Base-by-base conservation (phyloP, 441 rosid species). In the Omphalea diandra region DNA sequence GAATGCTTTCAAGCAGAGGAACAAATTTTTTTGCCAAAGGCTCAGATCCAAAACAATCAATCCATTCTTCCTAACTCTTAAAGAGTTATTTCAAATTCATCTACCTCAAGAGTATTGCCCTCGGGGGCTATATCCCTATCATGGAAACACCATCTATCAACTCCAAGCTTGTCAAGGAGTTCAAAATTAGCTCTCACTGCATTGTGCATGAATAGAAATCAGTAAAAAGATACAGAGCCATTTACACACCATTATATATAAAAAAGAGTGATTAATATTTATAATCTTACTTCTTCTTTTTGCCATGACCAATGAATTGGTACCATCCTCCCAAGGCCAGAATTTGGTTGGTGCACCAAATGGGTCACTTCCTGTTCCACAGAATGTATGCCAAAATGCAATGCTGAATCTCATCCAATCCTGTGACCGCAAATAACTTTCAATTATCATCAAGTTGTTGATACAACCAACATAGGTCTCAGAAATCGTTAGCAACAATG, bases 281-380 rank as follows among this genome's bases (percentile, higher is more conserved):
- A 69, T 59, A 29, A 47, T 63, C 91, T 81, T 84, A 95, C 99
- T 93, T 95, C 97, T 89, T 79, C 97, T 85, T 83, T 90, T 93
- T 75, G 98, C 98, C 95, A 93, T 89, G 55, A 89, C 83, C 69
- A 95, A 24, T 62, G 97, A 95, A 83, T 95, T 87, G 31, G 98
- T 90, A 65, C 97, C 96, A 79, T 95, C 97, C 85, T 90, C 98
- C 99, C 98, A 93, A 5, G 98, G 98, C 98, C 99, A 95, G 73
- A 9, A 67, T 79, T 95, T 95, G 14, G 98, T 93, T 43, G 92
- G 83, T 0, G 90, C 88, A 76, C 99, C 96, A 80, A 95, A 95
- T 0, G 93, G 96, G 31, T 93, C 98, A 40, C 75, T 89, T 63
- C 98, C 98, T 11, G 92, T 83, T 52, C 99, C 99, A 57, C 96